These are phyloP conservation scores for Ophiostoma novo-ulmi DNA, from an alignment of 2,329 filamentous ascomycete genomes.

Conservation along the genomic window DNA sequence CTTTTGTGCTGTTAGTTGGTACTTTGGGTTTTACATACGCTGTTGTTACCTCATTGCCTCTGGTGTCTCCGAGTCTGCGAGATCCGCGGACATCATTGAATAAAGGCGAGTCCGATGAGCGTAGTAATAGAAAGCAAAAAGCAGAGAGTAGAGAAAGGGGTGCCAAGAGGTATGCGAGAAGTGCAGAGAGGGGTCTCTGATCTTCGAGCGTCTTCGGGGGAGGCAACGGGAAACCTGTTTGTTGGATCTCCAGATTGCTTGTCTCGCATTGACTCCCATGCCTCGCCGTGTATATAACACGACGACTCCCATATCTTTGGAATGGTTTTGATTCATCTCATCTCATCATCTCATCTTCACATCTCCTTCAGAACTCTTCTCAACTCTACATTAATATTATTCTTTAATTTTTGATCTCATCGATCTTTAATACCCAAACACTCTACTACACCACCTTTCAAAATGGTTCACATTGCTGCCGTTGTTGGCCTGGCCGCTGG, in stretches of 20 bases:
- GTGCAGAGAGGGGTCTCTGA: neutral
- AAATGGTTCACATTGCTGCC: slow-evolving; percentile 21
- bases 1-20: neutral
- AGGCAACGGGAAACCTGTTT: neutral
- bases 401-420: neutral
- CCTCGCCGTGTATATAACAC: slow-evolving; percentile 1
- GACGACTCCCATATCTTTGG: neutral
- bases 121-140: neutral
- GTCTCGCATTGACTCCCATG: neutral
- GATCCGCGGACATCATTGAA: slow-evolving; percentile 8
- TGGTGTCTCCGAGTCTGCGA: neutral
- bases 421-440: neutral
- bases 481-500: slow-evolving; percentile 20
- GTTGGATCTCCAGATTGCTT: neutral
- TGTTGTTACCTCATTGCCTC: neutral
- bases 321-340: neutral
- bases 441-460: slow-evolving; percentile 2
- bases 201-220: neutral
- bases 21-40: neutral
- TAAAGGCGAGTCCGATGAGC: neutral
- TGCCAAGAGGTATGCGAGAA: neutral
- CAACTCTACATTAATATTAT: neutral
- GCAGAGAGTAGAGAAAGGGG: neutral
- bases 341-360: slow-evolving; percentile 7
- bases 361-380: neutral